phyloP scores from a whole-genome alignment of 2,329 filamentous ascomycete genomes.

The Verticillium isaacii region DNA sequence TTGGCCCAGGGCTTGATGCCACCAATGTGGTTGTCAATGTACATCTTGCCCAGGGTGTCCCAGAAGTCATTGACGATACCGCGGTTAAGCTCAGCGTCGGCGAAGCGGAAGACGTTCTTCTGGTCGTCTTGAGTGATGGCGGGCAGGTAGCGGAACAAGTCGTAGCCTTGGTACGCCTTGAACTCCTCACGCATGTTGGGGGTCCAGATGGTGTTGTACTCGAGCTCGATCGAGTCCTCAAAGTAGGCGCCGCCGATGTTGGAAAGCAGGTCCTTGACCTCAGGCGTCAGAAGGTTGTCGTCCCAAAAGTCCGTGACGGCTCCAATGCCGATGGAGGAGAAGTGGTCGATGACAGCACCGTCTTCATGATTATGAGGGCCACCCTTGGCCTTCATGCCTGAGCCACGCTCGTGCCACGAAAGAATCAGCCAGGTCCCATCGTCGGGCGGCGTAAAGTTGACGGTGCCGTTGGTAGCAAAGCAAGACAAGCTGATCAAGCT shows the following conservation, averaged over 20 bases:
- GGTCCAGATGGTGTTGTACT: constrained; percentile 8
- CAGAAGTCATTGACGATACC: constrained; percentile 11
- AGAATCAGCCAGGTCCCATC: constrained; percentile 8
- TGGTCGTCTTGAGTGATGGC: constrained; percentile 6
- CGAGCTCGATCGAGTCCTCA: constrained; percentile 10
- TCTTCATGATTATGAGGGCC: constrained; percentile 4
- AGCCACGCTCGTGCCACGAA: constrained; percentile 6
- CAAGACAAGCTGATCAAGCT: constrained; percentile 3
- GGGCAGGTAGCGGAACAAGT: constrained; percentile 4
- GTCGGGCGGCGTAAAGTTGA: constrained; percentile 7
- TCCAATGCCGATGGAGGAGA: constrained; percentile 3
- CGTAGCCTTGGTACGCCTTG: constrained; percentile 7
- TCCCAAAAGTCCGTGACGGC: constrained; percentile 8
- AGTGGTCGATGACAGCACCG: constrained; percentile 9
- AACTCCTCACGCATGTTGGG: constrained; percentile 4
- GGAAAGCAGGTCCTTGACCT: constrained; percentile 3
- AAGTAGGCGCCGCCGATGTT: constrained; percentile 8
- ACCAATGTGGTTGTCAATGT: constrained; percentile 8
- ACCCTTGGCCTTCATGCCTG: constrained; percentile 4
- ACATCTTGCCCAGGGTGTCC: constrained; percentile 9
- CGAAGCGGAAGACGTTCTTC: constrained; percentile 8
- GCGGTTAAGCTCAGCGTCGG: constrained; percentile 5
- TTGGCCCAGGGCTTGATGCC: constrained; percentile 5
- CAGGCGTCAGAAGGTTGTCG: constrained; percentile 4
- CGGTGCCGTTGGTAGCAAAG: constrained; percentile 1